A percentile compares a stretch with the other conserved stretches of the same genome.
These are phyloP conservation scores for Trichoderma semiorbis DNA, from an alignment of 2,329 filamentous ascomycete genomes.

Conservation along the genomic window DNA sequence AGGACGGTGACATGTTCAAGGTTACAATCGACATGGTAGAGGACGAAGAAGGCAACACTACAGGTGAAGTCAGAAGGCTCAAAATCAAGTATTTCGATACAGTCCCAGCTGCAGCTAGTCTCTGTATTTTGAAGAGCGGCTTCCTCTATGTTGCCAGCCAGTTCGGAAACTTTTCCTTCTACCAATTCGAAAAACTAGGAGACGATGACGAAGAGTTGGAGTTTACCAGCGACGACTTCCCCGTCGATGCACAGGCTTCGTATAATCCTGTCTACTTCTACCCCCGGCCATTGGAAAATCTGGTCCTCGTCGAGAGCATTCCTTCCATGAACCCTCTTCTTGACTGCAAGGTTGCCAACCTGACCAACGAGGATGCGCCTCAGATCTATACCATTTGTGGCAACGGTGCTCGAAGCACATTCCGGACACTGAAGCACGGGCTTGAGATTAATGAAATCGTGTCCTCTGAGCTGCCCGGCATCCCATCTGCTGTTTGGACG, in stretches of 20 bases:
- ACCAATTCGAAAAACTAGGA: conserved; percentile 95
- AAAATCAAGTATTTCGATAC: conserved; percentile 99
- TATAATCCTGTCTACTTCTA: conserved; percentile 83
- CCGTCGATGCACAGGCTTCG: conserved; percentile 66
- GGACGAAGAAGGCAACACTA: conserved; percentile 72
- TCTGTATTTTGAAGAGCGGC: conserved; percentile 92
- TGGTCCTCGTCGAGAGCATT: conserved; percentile 80
- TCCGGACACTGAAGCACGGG: conserved; percentile 89
- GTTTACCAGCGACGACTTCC: conserved; percentile 79
- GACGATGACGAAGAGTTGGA: conserved; percentile 90
- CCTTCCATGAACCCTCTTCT: conserved; percentile 87
- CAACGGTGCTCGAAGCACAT: conserved; percentile 81
- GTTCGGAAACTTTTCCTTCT: conserved; percentile 89
- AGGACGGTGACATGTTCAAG: conserved; percentile 98
- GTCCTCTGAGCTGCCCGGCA: conserved; percentile 84
- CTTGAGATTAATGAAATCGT: conserved; percentile 92
- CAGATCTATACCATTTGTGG: conserved; percentile 95
- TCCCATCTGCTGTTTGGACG: conserved; percentile 93
- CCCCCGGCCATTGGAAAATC: conserved; percentile 73
- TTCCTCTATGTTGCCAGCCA: conserved; percentile 92
- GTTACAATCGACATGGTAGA: conserved; percentile 88
- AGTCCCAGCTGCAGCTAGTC: conserved; percentile 78
- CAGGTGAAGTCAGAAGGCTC: conserved; percentile 75
- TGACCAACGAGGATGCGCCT: conserved; percentile 88
- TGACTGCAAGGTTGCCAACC: conserved; percentile 86